Evolutionary conservation across 345 rosid genomes (phyloP).

Genomic region (Eucalyptus victrix): DNA sequence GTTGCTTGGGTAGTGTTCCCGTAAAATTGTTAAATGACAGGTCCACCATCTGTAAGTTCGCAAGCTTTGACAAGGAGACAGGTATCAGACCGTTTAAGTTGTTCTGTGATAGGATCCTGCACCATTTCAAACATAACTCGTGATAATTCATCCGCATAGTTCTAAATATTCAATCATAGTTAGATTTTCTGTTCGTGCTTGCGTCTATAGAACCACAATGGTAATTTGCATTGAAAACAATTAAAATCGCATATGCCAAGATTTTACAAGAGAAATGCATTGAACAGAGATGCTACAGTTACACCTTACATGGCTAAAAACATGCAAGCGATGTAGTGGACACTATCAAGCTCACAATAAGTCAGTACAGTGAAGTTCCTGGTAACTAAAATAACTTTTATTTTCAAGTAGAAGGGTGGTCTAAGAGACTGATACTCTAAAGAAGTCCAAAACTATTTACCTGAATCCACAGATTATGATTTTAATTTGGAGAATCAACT

Average conservation of each 20-base stretch:
- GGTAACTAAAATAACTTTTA: background rate
- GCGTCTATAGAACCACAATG: background rate
- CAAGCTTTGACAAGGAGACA: slow-evolving; percentile 42
- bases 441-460: background rate
- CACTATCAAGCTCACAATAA: background rate
- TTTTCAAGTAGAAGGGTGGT: background rate
- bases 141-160: background rate
- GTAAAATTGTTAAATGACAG: slow-evolving; percentile 49
- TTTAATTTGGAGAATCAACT: background rate
- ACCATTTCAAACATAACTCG: background rate
- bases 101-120: slow-evolving; percentile 66
- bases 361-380: background rate
- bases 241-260: background rate
- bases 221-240: background rate
- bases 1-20: slow-evolving; percentile 66
- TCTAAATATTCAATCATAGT: background rate
- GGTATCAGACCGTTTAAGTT: slow-evolving; percentile 54
- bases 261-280: background rate
- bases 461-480: background rate
- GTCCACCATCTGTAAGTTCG: slow-evolving; percentile 52
- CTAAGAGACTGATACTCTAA: background rate
- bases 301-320: background rate
- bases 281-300: background rate
- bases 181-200: background rate
- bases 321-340: background rate